Percentiles rank a stretch among this genome's conserved stretches.
phyloP scores from a whole-genome alignment of 2,329 filamentous ascomycete genomes.

The Talaromyces sp. region DNA sequence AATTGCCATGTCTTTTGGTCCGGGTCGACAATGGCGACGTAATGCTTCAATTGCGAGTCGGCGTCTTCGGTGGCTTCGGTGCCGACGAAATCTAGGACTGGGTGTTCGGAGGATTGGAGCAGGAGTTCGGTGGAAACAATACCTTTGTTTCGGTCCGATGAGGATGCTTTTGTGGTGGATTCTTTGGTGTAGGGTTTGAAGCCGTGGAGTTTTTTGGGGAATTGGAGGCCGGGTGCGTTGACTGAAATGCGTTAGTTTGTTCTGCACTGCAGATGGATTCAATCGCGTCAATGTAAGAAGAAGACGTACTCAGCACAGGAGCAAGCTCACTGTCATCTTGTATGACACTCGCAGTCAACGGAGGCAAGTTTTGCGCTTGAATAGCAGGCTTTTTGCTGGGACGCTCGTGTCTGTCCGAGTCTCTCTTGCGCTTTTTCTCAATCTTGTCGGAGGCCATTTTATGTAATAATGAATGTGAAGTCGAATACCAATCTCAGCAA shows the following conservation, averaged over 20 bases:
- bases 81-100: conserved; percentile 60
- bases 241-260: conserved; percentile 24
- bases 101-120: conserved; percentile 61
- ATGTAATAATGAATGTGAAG: background rate
- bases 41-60: conserved; percentile 58
- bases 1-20: conserved; percentile 54
- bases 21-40: conserved; percentile 61
- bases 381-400: conserved; percentile 52
- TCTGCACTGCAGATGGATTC: background rate
- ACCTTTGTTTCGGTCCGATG: conserved; percentile 35
- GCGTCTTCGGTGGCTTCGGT: conserved; percentile 50
- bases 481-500: background rate
- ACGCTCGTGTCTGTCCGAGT: conserved; percentile 43
- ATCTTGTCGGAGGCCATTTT: conserved; percentile 22
- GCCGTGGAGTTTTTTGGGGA: conserved; percentile 31
- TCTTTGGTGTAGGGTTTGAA: conserved; percentile 49
- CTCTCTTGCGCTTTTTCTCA: conserved; percentile 55
- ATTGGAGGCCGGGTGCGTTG: conserved; percentile 36
- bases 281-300: background rate
- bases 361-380: conserved; percentile 36
- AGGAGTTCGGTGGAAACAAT: conserved; percentile 52
- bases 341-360: conserved; percentile 47
- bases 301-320: conserved; percentile 50
- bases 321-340: conserved; percentile 49
- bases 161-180: conserved; percentile 24